Conservation (phyloP, 495 filamentous ascomycete species). For the Glarea lozoyensis region DNA sequence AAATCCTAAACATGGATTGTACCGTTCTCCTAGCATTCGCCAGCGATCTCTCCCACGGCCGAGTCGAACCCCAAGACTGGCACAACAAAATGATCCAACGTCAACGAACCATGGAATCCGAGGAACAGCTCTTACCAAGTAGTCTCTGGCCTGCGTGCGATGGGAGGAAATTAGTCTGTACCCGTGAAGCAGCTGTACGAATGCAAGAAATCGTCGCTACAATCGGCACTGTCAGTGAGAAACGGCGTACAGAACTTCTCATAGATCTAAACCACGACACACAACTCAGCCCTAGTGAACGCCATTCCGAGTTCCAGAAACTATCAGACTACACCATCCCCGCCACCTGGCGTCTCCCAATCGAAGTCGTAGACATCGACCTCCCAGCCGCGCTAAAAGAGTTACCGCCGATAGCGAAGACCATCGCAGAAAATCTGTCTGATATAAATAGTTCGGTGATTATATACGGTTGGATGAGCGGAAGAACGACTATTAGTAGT, state of each 20-base stretch:
- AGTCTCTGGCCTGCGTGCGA: conserved; percentile 57
- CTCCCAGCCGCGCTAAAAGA: conserved; percentile 4
- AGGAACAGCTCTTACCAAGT: conserved; percentile 48
- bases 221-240: conserved; percentile 58
- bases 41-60: conserved; percentile 59
- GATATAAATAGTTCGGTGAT: conserved; percentile 61
- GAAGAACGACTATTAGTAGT: conserved; percentile 55
- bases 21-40: conserved; percentile 62
- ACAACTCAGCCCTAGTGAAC: conserved; percentile 1
- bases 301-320: conserved; percentile 15
- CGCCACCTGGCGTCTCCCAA: conserved; percentile 20
- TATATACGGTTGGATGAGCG: conserved; percentile 56
- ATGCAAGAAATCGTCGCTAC: conserved; percentile 60
- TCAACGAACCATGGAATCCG: conserved; percentile 58
- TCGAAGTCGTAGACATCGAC: conserved; percentile 20
- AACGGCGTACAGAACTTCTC: conserved; percentile 43
- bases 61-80: conserved; percentile 32
- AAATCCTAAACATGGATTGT: conserved; percentile 63
- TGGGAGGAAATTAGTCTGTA: conserved; percentile 47
- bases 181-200: conserved; percentile 48
- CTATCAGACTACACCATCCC: conserved; percentile 22
- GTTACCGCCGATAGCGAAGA: conserved; percentile 11
- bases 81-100: conserved; percentile 48
- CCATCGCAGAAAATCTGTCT: conserved; percentile 37
- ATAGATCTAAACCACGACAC: conserved; percentile 22